A percentile compares a stretch with the other conserved stretches of the same genome.
phyloP scores from a whole-genome alignment of 306 rosid species.

The Rosa chinensis region DNA sequence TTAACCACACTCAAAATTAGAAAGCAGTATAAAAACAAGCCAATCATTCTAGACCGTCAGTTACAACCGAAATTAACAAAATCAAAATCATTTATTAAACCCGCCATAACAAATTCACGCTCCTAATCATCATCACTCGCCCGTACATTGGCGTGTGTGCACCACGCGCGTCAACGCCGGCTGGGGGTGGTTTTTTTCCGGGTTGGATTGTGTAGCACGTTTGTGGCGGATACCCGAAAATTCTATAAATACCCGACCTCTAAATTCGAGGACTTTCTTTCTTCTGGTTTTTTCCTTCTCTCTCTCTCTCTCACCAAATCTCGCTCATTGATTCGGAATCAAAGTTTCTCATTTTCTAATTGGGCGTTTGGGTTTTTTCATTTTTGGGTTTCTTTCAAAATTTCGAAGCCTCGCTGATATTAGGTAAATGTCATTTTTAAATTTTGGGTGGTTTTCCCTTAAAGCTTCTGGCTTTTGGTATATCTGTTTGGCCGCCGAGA shows the following conservation, averaged over 20 bases:
- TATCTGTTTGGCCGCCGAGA: slow-evolving; percentile 39
- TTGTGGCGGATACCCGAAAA: slow-evolving; percentile 22
- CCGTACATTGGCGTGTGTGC: not conserved
- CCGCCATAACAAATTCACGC: too few relatives aligned
- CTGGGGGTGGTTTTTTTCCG: not conserved
- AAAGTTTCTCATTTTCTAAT: not conserved
- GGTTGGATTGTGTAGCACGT: slow-evolving; percentile 15
- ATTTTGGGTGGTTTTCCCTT: not conserved
- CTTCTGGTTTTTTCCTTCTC: slow-evolving; percentile 1
- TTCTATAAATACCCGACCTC: slow-evolving; percentile 47
- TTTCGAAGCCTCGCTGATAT: not conserved
- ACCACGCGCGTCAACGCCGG: not conserved
- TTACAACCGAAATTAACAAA: not conserved
- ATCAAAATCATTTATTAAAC: not conserved
- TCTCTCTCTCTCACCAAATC: not conserved
- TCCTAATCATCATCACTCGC: not conserved
- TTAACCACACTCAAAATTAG: not conserved
- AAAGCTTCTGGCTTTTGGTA: not conserved
- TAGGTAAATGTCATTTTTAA: slow-evolving; percentile 15
- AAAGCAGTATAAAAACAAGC: not conserved
- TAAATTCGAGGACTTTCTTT: not conserved
- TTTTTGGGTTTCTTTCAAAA: not conserved
- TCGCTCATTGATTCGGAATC: slow-evolving; percentile 25
- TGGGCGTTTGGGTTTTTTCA: not conserved
- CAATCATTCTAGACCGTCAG: not conserved